Base-by-base conservation (phyloP, 257 asterid genomes). In the Rehmannia glutinosa region DNA sequence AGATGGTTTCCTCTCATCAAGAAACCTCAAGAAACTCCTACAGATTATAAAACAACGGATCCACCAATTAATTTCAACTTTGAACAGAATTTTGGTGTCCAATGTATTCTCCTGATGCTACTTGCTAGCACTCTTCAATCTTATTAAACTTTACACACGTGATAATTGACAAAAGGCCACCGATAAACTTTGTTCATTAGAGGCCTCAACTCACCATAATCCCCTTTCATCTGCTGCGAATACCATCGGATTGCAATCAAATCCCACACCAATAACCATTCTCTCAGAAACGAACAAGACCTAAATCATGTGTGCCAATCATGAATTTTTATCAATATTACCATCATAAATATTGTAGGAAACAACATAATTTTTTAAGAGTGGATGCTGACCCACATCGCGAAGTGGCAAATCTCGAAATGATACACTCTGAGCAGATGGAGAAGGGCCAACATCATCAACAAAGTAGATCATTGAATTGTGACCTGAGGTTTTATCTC, bases 311-410 rank as follows among this genome's bases (percentile, higher is more conserved):
- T 66, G 57, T 46, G 62, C 19, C 68, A 64, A 38, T 62, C 58
- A 66, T 55, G 42, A 30, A 71, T 52, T 54, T 25, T 42, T 62
- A 54, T 74, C 67, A 71, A 71, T 36, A 62, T 68, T 74, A 66
- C 64, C 62, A 62, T 63, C 51, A 58, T 62, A 59, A 45, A 64
- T 28, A 71, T 47, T 54, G 67, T 19, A 71, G 41, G 54, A 64
- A 69, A 70, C 15, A 20, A 24, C 32, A 59, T 77, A n/a, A n/a
- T 75, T 81, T 70, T 69, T 64, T 35, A 74, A 83, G 92, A 80
- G 77, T 70, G 91, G 92, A 86, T 84, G 90, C 95, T 84, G 97
- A 94, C 97, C 99, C 97, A 91, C 99, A 91, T 94, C 97, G 78
- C 97, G 97, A 81, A 94, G 99, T 39, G 97, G 99, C 93, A 94